These are phyloP conservation scores for Trichoderma oligosporum DNA, from an alignment of 2,329 filamentous ascomycete species.

Conservation along the genomic window DNA sequence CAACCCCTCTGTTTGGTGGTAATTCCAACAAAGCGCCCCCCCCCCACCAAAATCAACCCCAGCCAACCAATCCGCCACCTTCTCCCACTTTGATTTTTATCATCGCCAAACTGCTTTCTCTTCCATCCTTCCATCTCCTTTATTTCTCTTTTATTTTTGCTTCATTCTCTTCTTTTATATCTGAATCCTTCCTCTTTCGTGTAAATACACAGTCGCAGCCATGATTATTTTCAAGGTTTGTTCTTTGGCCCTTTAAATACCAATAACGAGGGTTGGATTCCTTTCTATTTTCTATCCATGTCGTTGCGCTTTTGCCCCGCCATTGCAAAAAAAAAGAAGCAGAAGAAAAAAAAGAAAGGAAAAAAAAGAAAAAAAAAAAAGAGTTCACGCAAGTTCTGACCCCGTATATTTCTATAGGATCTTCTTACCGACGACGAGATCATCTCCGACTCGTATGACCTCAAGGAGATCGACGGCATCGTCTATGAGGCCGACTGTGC, in stretches of 20 bases:
- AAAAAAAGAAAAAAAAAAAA: background rate
- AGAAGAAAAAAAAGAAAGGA: background rate
- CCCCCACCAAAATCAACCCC: background rate
- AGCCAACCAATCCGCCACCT: background rate
- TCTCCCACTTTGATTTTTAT: conserved; percentile 18
- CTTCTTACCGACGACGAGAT: conserved; percentile 88
- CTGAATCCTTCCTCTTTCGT: background rate
- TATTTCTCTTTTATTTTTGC: background rate
- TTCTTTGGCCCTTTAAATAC: too few species aligned
- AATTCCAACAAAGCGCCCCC: conserved; percentile 1
- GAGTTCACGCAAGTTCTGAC: conserved; percentile 25
- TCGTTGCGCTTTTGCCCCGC: conserved; percentile 3
- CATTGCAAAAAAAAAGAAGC: background rate
- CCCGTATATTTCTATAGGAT: conserved; percentile 58
- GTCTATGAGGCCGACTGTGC: conserved; percentile 89
- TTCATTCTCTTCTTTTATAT: background rate
- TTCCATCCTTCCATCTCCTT: background rate
- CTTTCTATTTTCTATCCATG: conserved; percentile 11
- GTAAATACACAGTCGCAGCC: conserved; percentile 43
- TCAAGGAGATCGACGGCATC: conserved; percentile 74
- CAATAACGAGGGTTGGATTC: too few species aligned
- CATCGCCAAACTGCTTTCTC: conserved; percentile 2
- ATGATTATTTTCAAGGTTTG: conserved; percentile 73
- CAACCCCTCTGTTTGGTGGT: conserved; percentile 11
- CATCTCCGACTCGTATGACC: conserved; percentile 88